Base-by-base conservation (phyloP, 2,329 filamentous ascomycete species). In the Alternaria ethzedia region DNA sequence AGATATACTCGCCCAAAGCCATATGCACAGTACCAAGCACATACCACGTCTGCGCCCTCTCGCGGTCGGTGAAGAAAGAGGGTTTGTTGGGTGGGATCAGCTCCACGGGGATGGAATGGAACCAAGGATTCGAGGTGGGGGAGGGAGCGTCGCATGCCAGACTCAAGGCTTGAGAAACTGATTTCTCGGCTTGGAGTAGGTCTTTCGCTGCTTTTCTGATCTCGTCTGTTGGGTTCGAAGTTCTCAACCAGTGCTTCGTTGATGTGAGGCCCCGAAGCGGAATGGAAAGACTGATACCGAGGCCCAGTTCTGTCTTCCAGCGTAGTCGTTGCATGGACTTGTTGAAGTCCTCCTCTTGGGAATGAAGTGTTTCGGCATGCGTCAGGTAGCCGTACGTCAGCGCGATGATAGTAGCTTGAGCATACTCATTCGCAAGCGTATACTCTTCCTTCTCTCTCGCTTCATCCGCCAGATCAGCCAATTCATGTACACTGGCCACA, bases 311-410 rank as follows among this genome's bases (percentile, higher is more conserved):
- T 5, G 67, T 73, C 26, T 69, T 66, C 75, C 75, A 78, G n/a
- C 76, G 69, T 5, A 78, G 63, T 0, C 73, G 63, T 54, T 79
- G 75, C 15, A 78, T 52, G 7, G 46, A 7, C 25, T 70, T 72
- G 11, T 56, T 20, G 50, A 77, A 76, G 2, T 20, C 45, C 9
- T 73, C 71, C 0, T 62, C 47, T 36, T 73, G 70, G 6, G 67
- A 70, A 50, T 76, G 74, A 17, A 78, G 67, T 1, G 55, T 49
- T 32, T 78, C 75, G 9, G 73, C 66, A 10, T 70, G 73, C 6
- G 75, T 78, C 23, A 77, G 69, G 59, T 75, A 79, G 2, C 67
- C 76, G 50, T 77, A 77, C 8, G 76, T 77, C 15, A 78, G 59
- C 0, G 72, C 69, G 15, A 79, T 75, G 15, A 76, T 68, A 32